Base-by-base conservation (phyloP, 805 yeast species). In the Barnettozyma botsteinii region DNA sequence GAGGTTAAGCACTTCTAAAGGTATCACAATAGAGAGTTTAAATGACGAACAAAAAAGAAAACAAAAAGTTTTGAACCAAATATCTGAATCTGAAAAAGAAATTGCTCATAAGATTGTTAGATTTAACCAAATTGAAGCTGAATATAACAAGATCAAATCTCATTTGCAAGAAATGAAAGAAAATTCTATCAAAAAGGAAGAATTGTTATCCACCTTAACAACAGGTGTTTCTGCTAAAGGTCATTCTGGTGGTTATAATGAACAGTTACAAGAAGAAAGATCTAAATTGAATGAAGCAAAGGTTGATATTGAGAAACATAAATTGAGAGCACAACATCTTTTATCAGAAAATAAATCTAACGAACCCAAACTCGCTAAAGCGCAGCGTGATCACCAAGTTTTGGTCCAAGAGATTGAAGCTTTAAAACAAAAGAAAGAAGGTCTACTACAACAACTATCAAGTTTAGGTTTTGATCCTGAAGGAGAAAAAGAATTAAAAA, bases 211-310 rank as follows among this genome's bases (percentile, higher is more conserved):
- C 0, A 81, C 94, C 0, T 67, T 89, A 30, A 79, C 88, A 0
- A 86, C 96, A 0, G 96, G 97, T 52, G 79, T 89, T n/a, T 84
- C 96, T 0, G 76, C 94, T 0, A 79, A 76, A 43, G 96, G 94
- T 40, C 70, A 67, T 26, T 66, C 80, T 0, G 82, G 80, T 51
- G 96, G 96, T 8, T 89, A 85, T 59, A 64, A 71, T 46, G 72
- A 80, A 3, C 95, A 87, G 51, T 61, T 88, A 31, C 75, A 75
- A 42, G 78, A 75, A 34, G 78, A 77, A 8, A 81, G 81, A 49
- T 71, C 71, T 19, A 69, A 66, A 29, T 57, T 80, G 7, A 72
- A 79, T 33, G 71, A 73, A 17, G 63, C 77, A 1, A 69, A 70
- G 25, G 78, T 82, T 3, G 51, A 66, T 20, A 71, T 80, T 18